phyloP scores from a whole-genome alignment of 331 rosid species.

The Rosa hybrid region DNA sequence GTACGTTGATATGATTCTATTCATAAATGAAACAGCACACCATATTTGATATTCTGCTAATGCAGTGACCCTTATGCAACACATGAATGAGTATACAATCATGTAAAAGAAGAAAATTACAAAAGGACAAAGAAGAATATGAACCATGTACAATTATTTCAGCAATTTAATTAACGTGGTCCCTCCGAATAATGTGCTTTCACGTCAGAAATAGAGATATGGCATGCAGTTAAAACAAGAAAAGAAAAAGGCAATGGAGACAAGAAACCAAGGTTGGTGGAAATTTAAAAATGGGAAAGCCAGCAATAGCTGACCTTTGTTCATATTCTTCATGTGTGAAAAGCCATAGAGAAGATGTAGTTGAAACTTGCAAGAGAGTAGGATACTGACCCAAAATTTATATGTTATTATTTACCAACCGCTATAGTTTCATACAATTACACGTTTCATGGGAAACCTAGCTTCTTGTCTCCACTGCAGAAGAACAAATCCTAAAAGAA shows the following conservation, averaged over 20 bases:
- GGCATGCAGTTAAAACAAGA: not conserved
- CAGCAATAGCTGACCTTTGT: slow-evolving; percentile 3
- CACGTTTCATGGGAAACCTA: slow-evolving; percentile 12
- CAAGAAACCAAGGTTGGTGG: not conserved
- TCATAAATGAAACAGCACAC: slow-evolving; percentile 9
- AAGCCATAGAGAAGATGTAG: not conserved
- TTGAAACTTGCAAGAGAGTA: slow-evolving; percentile 7
- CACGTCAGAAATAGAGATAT: not conserved
- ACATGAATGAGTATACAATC: not conserved
- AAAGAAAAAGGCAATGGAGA: not conserved
- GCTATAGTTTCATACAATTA: slow-evolving; percentile 18
- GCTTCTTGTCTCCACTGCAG: slow-evolving; percentile 14
- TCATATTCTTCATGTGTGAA: not conserved
- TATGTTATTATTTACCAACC: slow-evolving; percentile 17
- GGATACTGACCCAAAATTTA: not conserved
- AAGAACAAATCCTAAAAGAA: slow-evolving; percentile 7
- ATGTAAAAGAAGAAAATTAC: not conserved
- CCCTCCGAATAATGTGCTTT: not conserved
- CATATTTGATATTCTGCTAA: slow-evolving; percentile 10
- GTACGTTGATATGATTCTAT: not conserved
- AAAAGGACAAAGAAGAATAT: not conserved
- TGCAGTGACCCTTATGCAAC: not conserved
- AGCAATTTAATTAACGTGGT: not conserved
- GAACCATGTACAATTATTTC: not conserved
- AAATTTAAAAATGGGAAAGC: slow-evolving; percentile 6